Evolutionary conservation across 169 alveolate genomes (phyloP).

Genomic region (Cryptosporidium ubiquitum): DNA sequence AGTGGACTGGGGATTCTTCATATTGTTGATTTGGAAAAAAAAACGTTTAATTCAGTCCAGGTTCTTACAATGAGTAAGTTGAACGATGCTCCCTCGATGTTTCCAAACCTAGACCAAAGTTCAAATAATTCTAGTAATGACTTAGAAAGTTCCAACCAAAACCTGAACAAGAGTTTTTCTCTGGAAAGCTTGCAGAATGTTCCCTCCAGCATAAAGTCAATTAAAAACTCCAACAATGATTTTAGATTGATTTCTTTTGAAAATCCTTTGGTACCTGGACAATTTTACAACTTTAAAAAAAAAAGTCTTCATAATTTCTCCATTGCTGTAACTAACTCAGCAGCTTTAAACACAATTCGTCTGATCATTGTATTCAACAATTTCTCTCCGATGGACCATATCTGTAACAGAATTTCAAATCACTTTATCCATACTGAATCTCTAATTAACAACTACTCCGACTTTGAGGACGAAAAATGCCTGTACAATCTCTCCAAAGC

Average conservation of each 20-base stretch:
- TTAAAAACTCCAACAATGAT: slow-evolving; percentile 7
- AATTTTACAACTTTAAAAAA: background rate
- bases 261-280: slow-evolving; percentile 5
- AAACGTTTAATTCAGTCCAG: background rate
- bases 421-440: slow-evolving; percentile 5
- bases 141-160: background rate
- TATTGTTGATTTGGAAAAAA: background rate
- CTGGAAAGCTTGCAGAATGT: slow-evolving; percentile 54
- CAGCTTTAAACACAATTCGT: slow-evolving; percentile 26
- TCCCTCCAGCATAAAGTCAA: slow-evolving; percentile 32
- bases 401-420: background rate
- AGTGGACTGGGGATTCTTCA: slow-evolving; percentile 50
- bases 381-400: slow-evolving; percentile 35
- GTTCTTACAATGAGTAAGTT: slow-evolving; percentile 9
- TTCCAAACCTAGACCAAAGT: slow-evolving; percentile 47
- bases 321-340: slow-evolving; percentile 10
- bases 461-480: background rate
- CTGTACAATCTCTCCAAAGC: background rate
- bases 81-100: background rate
- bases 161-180: background rate
- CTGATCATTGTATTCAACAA: slow-evolving; percentile 31
- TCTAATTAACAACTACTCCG: background rate
- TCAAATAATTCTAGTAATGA: background rate
- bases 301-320: background rate
- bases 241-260: slow-evolving; percentile 34